These are phyloP conservation scores for Mycena belliarum DNA, from an alignment of 768 basidiomycete genomes.

Conservation along the genomic window DNA sequence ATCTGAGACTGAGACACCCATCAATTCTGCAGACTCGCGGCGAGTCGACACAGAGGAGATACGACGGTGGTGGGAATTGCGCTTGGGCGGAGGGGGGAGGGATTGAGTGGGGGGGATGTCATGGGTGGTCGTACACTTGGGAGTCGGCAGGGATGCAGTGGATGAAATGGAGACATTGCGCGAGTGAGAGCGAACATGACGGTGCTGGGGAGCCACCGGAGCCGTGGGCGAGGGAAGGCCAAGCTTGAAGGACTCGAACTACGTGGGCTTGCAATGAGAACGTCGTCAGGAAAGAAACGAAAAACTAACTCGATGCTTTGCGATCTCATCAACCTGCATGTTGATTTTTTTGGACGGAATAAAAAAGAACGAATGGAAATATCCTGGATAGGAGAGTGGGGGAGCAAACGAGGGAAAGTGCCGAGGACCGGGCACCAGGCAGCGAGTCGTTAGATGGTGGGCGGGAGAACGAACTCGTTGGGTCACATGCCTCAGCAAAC, in stretches of 20 bases:
- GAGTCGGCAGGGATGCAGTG: conserved; percentile 41
- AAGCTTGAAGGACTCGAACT: conserved; percentile 78
- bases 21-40: conserved; percentile 86
- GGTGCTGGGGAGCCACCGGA: conserved; percentile 40
- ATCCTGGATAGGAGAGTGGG: conserved; percentile 34
- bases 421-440: conserved; percentile 24
- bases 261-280: not conserved
- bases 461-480: not conserved
- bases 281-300: not conserved
- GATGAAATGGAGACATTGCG: conserved; percentile 62
- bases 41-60: conserved; percentile 89
- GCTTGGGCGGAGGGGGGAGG: conserved; percentile 48
- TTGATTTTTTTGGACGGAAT: conserved; percentile 26
- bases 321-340: conserved; percentile 35
- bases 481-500: not conserved
- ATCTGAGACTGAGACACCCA: conserved; percentile 77
- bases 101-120: conserved; percentile 34
- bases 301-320: conserved; percentile 19
- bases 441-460: conserved; percentile 10
- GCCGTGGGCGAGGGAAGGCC: conserved; percentile 49
- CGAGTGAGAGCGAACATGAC: conserved; percentile 71
- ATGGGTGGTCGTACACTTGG: conserved; percentile 37
- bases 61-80: conserved; percentile 81
- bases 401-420: conserved; percentile 39
- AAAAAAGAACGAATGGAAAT: conserved; percentile 36